These are phyloP conservation scores for Amanita thiersii DNA, from an alignment of 768 basidiomycete genomes.

Conservation along the genomic window DNA sequence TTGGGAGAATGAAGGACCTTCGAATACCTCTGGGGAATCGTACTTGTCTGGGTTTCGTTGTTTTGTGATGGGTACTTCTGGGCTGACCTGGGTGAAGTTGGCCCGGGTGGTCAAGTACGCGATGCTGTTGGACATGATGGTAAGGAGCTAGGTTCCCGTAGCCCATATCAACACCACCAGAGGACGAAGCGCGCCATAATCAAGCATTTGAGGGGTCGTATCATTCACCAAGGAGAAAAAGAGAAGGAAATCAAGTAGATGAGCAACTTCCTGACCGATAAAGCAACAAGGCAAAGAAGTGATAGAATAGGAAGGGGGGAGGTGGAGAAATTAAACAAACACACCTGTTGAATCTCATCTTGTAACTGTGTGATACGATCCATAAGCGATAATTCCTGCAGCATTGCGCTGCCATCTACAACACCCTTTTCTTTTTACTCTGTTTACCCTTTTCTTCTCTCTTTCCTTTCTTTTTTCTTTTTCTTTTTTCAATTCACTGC, in stretches of 20 bases:
- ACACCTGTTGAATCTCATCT: constrained; percentile 86
- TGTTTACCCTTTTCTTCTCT: neutral
- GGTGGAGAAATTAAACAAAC: constrained; percentile 10
- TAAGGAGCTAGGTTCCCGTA: constrained; percentile 52
- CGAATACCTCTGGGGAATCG: constrained; percentile 66
- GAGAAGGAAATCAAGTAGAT: too few relatives aligned
- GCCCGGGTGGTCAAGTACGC: constrained; percentile 72
- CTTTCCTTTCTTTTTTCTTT: neutral
- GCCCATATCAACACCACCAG: too few relatives aligned
- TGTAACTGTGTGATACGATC: constrained; percentile 94
- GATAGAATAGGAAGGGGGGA: neutral
- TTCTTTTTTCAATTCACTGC: neutral
- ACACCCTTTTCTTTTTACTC: neutral
- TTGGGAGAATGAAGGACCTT: constrained; percentile 46
- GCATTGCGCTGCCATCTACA: constrained; percentile 60
- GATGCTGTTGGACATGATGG: constrained; percentile 80
- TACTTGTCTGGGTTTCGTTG: constrained; percentile 63
- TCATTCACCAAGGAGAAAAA: too few relatives aligned
- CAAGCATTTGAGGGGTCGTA: too few relatives aligned
- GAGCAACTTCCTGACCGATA: too few relatives aligned
- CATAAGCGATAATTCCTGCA: constrained; percentile 90
- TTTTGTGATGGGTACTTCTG: constrained; percentile 80
- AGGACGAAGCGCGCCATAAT: too few relatives aligned
- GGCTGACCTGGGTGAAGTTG: constrained; percentile 71
- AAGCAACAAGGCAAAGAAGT: neutral